Conservation (phyloP, 2,329 filamentous ascomycete species). For the Xylariaceae sp. region DNA sequence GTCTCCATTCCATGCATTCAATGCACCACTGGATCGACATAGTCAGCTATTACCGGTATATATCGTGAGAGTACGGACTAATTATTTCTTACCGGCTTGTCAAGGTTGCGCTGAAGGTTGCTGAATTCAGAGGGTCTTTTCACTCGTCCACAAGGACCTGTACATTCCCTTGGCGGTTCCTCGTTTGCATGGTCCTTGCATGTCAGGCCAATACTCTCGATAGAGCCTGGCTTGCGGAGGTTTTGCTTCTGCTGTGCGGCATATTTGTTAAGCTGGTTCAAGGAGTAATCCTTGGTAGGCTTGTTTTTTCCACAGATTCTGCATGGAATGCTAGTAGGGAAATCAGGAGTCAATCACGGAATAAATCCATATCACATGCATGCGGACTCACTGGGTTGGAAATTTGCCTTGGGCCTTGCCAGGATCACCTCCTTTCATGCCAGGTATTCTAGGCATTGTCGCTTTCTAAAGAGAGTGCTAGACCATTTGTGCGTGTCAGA, state of each 20-base stretch:
- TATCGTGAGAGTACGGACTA: not conserved
- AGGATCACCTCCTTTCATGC: no score
- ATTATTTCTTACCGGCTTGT: constrained; percentile 27
- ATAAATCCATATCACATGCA: not conserved
- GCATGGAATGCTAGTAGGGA: constrained; percentile 15
- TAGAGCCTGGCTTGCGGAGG: constrained; percentile 4
- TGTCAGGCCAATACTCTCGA: constrained; percentile 11
- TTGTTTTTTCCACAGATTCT: constrained; percentile 12
- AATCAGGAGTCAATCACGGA: constrained; percentile 3
- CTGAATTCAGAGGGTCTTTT: constrained; percentile 32
- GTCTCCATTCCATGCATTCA: constrained; percentile 32
- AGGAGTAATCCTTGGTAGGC: constrained; percentile 8
- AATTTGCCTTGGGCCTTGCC: not conserved
- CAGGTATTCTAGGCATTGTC: no score
- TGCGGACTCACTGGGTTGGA: constrained; percentile 11
- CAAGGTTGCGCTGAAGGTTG: constrained; percentile 30
- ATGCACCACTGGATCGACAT: constrained; percentile 32
- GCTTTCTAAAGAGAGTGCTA: no score
- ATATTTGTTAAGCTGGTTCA: constrained; percentile 16
- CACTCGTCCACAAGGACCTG: constrained; percentile 32
- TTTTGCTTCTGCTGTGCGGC: constrained; percentile 11
- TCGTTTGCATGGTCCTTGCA: constrained; percentile 14
- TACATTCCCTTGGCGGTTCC: constrained; percentile 14
- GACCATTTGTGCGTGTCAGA: no score
- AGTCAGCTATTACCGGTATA: constrained; percentile 1